Evolutionary conservation across 2,329 filamentous ascomycete species (phyloP), one percentile per base, ranked within the genome.

Genomic region (Trichoderma semiorbis): DNA sequence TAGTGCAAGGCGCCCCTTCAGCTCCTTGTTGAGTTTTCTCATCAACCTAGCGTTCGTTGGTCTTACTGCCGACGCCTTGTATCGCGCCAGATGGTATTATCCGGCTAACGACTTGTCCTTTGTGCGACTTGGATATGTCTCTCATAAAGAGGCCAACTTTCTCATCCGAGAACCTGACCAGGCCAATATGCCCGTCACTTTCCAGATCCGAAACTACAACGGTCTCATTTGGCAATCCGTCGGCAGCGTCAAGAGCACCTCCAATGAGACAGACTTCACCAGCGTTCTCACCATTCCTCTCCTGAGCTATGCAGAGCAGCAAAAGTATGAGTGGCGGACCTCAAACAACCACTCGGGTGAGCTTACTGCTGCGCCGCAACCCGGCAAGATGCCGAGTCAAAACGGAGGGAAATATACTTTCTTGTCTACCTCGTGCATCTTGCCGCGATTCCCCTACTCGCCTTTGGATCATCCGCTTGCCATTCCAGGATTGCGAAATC

Each of bases 401-500:
- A 86, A 87, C 57, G 86, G 90, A 64, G 91, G 91, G 53, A 91
- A 90, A 71, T 95, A 97, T 76, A 97, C 93, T 0, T 99, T 99
- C 79, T 83, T 98, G 8, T 94, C 95, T 4, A 96, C 94, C 0
- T 97, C 94, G 55, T 99, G 96, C 81, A 94, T 98, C 77, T 93
- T 98, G 76, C 92, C 92, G 12, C 92, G 94, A 21, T 94, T 98
- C 70, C 96, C 96, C 0, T 99, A 99, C 81, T 93, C 88, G 57
- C 92, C 93, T 0, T 81, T 94, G n/a, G 89, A 93, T 50, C 93
- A 98, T 78, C 89, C 95, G 0, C 85, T 98, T 3, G 87, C 92
- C 12, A 92, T 98, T 60, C 92, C 92, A 0, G 96, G 96, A 1
- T 88, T 98, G 77, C 89, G 88, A 68, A 86, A 94, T 75, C 86